Percentiles rank a stretch among this genome's conserved stretches.
These are phyloP conservation scores for Phytopythium kandeliae DNA, from an alignment of 352 stramenopile species.

Conservation along the genomic window DNA sequence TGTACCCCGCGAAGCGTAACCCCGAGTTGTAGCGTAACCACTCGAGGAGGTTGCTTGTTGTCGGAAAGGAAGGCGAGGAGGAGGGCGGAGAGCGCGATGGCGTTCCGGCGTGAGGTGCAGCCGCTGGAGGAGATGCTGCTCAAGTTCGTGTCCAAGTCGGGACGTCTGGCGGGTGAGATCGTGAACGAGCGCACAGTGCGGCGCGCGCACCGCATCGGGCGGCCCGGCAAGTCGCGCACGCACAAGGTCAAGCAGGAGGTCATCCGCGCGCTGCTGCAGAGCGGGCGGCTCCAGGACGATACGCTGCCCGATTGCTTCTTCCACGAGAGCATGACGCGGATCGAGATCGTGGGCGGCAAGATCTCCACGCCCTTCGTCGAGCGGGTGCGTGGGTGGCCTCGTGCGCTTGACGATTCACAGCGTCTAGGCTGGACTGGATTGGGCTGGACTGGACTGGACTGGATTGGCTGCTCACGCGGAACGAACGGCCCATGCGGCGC, in stretches of 20 bases:
- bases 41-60: too few species aligned
- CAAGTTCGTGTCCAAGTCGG: conserved; percentile 87
- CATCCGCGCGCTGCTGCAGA: conserved; percentile 67
- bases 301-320: conserved; percentile 83
- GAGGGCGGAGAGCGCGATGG: conserved; percentile 37
- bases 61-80: neutral
- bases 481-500: neutral
- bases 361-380: conserved; percentile 75
- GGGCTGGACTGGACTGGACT: too few species aligned
- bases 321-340: conserved; percentile 76
- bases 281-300: conserved; percentile 73
- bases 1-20: too few species aligned
- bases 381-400: conserved; percentile 28
- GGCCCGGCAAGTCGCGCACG: conserved; percentile 70
- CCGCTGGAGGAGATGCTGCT: conserved; percentile 83
- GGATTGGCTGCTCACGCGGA: neutral
- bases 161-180: conserved; percentile 47
- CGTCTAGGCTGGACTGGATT: too few species aligned
- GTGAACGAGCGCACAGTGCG: conserved; percentile 67
- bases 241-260: conserved; percentile 87
- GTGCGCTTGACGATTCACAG: too few species aligned
- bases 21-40: too few species aligned
- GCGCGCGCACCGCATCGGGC: conserved; percentile 63
- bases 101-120: conserved; percentile 81
- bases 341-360: conserved; percentile 84